Evolutionary conservation across 2,329 filamentous ascomycete species (phyloP), one percentile per base, ranked within the genome.

Genomic region (Rhynchosporium agropyri): DNA sequence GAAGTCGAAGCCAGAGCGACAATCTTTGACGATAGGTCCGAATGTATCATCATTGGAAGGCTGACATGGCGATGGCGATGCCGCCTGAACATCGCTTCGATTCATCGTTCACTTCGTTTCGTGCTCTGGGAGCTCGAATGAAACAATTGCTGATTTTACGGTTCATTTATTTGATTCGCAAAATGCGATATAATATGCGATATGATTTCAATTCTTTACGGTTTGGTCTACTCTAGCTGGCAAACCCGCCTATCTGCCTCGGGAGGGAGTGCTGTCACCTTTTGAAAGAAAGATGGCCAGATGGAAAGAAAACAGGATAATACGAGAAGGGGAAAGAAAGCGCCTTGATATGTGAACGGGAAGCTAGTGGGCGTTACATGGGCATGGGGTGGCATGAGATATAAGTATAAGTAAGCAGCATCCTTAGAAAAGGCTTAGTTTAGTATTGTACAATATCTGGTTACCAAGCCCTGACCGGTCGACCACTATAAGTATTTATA

Each of bases 1-100:
- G 55, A 69, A 69, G 33, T 69, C 69, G 45, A 69, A 68, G 3
- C 64, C 58, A 8, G 59, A 62, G 20, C 66, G 64, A 60, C 67
- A 68, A 40, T 56, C 63, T 45, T 63, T 43, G 12, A 68, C 58
- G 15, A 63, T 38, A 9, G 66, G 66, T 3, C 66, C 66, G 51
- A 67, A 67, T 0, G 54, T 28, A 56, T 67, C 57, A 28, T 67
- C 66, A 31, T 60, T 67, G 20, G 53, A 49, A 8, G 59, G 56
- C 26, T 50, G 58, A 28, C 65, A 66, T 43, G 8, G 42, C 36
- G 62, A 63, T 38, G 60, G 42, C 36, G 62, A 63, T 38, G 60
- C 60, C 62, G 62, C 67, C 6, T 5, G 5, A 4, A 54, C 28
- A 8, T 40, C 38, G 45, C 50, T 54, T 54, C 38, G 50, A 20